Conservation (phyloP, 2,329 filamentous ascomycete species). For the Arthroderma sp. region DNA sequence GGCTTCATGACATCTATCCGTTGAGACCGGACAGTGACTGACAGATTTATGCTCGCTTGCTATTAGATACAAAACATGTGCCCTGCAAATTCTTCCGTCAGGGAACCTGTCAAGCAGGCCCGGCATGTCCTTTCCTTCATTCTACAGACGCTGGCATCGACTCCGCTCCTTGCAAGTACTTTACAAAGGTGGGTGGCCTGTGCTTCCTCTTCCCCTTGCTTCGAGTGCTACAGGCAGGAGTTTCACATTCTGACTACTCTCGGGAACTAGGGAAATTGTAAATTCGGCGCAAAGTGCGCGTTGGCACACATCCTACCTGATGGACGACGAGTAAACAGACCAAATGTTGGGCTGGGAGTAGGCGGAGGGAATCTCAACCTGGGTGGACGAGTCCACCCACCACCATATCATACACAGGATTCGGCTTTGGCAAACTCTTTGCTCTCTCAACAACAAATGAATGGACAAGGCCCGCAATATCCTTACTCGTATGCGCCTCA, state of each 20-base stretch:
- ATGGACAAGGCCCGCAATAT: constrained; percentile 33
- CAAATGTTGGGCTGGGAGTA: constrained; percentile 35
- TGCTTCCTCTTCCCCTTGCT: neutral
- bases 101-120: constrained; percentile 89
- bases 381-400: constrained; percentile 54
- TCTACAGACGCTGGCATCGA: constrained; percentile 74
- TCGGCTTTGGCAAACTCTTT: constrained; percentile 65
- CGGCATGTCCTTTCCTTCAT: constrained; percentile 92
- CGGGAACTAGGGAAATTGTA: constrained; percentile 76
- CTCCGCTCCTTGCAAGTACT: constrained; percentile 91
- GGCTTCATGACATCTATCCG: constrained; percentile 1
- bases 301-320: constrained; percentile 92
- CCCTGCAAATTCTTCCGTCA: constrained; percentile 99
- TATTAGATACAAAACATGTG: constrained; percentile 80
- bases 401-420: constrained; percentile 49
- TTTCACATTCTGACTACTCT: neutral
- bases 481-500: constrained; percentile 28
- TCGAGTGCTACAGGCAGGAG: neutral
- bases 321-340: constrained; percentile 76
- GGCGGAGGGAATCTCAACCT: constrained; percentile 48
- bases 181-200: constrained; percentile 63
- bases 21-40: neutral
- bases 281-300: constrained; percentile 95
- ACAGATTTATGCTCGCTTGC: neutral
- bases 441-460: constrained; percentile 45